These are phyloP conservation scores for Carallia brachiata DNA, from an alignment of 345 rosid genomes.

Conservation along the genomic window DNA sequence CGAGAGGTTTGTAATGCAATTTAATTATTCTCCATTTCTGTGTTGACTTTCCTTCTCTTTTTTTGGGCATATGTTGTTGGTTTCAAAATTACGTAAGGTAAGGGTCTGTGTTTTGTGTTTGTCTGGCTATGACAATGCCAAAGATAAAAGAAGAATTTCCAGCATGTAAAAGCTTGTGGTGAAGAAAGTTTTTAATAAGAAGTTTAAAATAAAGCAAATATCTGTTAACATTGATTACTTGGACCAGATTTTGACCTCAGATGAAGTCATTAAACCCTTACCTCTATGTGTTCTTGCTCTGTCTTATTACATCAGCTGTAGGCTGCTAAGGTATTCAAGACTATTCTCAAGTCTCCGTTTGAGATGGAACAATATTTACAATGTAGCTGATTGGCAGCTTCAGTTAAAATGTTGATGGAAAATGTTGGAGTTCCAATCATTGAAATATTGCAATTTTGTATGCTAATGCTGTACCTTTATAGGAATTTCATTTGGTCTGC, in stretches of 20 bases:
- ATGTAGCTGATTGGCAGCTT: neutral
- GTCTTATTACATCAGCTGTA: neutral
- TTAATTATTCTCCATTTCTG: neutral
- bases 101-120: too few relatives aligned
- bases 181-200: neutral
- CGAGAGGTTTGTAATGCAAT: slow-evolving; percentile 51
- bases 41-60: neutral
- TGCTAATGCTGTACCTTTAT: too few relatives aligned
- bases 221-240: neutral
- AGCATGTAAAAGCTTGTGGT: neutral
- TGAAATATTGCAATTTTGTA: too few relatives aligned
- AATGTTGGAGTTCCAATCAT: too few relatives aligned
- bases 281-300: neutral
- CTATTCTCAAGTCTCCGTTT: neutral
- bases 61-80: neutral
- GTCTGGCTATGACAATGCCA: too few relatives aligned
- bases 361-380: neutral
- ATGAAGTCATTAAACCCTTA: neutral
- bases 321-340: neutral
- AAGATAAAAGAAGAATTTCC: too few relatives aligned
- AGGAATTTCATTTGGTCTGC: too few relatives aligned
- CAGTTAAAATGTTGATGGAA: too few relatives aligned
- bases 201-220: neutral
- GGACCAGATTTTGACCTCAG: neutral
- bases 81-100: too few relatives aligned